These are phyloP conservation scores for Mortierella claussenii DNA, from an alignment of 192 early-diverging fungal genomes.

Conservation along the genomic window DNA sequence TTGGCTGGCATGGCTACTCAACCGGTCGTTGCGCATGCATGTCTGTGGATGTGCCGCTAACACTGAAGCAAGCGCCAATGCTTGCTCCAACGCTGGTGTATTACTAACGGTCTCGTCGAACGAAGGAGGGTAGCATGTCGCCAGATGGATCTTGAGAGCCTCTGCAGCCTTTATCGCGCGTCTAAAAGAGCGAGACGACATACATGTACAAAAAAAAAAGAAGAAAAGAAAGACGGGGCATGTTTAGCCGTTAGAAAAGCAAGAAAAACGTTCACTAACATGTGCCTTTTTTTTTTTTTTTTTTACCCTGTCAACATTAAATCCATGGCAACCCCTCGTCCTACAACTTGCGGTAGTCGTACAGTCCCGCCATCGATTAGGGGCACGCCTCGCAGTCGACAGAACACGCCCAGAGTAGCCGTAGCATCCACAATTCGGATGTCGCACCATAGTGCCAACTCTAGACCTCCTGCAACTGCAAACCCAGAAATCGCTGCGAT, in stretches of 20 bases:
- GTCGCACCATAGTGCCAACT: constrained; percentile 64
- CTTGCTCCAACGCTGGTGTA: constrained; percentile 45
- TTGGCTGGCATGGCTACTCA: constrained; percentile 35
- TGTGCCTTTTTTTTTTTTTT: not conserved
- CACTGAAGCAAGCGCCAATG: constrained; percentile 34
- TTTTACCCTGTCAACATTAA: constrained; percentile 58
- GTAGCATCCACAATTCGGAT: constrained; percentile 57
- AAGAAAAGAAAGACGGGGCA: not conserved
- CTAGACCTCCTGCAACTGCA: constrained; percentile 65
- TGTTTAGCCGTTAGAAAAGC: not conserved
- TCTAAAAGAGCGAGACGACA: constrained; percentile 4
- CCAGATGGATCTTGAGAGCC: constrained; percentile 48
- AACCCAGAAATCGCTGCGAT: constrained; percentile 64
- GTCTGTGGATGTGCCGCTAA: constrained; percentile 55
- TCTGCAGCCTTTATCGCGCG: constrained; percentile 56
- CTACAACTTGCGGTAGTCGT: constrained; percentile 58
- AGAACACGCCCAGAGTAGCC: constrained; percentile 59
- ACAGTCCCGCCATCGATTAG: constrained; percentile 64
- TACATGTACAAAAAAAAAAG: not conserved
- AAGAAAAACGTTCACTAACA: not conserved
- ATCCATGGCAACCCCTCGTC: constrained; percentile 60
- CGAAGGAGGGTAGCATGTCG: constrained; percentile 40
- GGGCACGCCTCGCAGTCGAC: constrained; percentile 61
- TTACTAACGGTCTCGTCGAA: constrained; percentile 34
- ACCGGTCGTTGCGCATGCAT: constrained; percentile 58